phyloP scores from a whole-genome alignment of 2,329 filamentous ascomycete species.

The Fusarium chlamydosporum region DNA sequence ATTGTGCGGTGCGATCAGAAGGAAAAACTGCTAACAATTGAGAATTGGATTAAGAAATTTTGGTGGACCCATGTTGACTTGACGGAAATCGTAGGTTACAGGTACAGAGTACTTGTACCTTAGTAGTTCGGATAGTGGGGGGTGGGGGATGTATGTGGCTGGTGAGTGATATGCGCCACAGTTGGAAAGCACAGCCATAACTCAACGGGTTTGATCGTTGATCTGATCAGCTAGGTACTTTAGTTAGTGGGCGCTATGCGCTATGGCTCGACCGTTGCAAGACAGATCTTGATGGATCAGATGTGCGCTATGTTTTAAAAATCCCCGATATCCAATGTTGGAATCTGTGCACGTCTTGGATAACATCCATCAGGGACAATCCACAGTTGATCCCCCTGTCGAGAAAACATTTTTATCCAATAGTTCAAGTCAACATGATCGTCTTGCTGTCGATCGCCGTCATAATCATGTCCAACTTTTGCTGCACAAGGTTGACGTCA shows the following conservation, averaged over 20 bases:
- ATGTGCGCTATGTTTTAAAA: conserved; percentile 14
- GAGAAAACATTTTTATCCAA: conserved; percentile 18
- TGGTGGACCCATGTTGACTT: conserved; percentile 41
- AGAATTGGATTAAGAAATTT: conserved; percentile 47
- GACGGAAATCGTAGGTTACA: conserved; percentile 11
- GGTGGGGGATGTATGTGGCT: conserved; percentile 28
- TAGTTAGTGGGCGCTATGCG: conserved; percentile 6
- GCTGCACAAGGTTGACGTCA: conserved; percentile 48
- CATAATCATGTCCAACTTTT: conserved; percentile 45
- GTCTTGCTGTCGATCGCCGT: conserved; percentile 45
- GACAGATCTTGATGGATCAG: conserved; percentile 8
- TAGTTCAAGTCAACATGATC: conserved; percentile 29
- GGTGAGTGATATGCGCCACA: conserved; percentile 4
- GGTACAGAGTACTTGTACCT: too few species aligned
- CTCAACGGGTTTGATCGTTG: background rate
- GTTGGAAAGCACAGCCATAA: background rate
- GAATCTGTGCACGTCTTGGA: conserved; percentile 11
- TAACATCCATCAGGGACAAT: conserved; percentile 16
- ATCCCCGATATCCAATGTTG: conserved; percentile 2
- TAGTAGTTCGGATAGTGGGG: conserved; percentile 45
- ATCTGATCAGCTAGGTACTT: conserved; percentile 1
- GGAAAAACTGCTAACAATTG: conserved; percentile 39
- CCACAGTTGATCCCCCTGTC: conserved; percentile 19
- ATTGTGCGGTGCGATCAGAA: conserved; percentile 19
- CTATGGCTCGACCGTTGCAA: conserved; percentile 18